Evolutionary conservation across 2,329 filamentous ascomycete genomes (phyloP), one percentile per base, ranked within the genome.

Genomic region (Pyrenochaeta sp.): DNA sequence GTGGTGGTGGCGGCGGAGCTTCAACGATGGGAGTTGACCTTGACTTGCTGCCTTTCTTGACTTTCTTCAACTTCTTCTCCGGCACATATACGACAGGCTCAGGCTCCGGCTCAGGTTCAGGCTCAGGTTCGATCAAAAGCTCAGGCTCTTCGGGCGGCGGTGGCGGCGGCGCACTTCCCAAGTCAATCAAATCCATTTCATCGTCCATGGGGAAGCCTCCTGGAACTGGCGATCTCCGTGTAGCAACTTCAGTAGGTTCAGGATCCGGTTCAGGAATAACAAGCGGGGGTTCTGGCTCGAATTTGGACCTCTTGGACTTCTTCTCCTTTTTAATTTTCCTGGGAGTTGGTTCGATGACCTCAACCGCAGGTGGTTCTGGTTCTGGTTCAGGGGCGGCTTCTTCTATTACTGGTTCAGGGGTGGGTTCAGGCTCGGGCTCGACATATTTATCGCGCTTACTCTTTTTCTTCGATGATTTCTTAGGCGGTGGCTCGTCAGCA

Each of bases 1-100:
- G 55, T 7, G 58, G 60, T 13, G 60, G 62, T 21, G 63, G 58
- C 7, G 64, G 53, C 8, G 67, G 56, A 15, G 56, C 61, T 31
- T 70, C 68, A 21, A 67, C 63, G 7, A 67, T 35, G 6, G 63
- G 54, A 23, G 53, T 94, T 87, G 68, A 87, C 94, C 72, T 84
- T 81, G 51, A 49, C 35, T 60, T 68, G 53, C 57, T 65, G 18
- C 66, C 53, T 40, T 72, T 63, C 39, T 63, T 63, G 3, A 56
- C 53, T 37, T 63, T 63, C 26, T 60, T 60, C 3, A 52, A 32
- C 38, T 50, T 61, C 41, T 50, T 58, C 23, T 44, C 50, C 24
- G 43, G 44, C 11, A 68, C 59, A 14, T 59, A 40, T n/a, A 52
- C 43, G 2, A 56, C 52, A 14, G 68, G 65, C 21, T 68, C 65